phyloP scores from a whole-genome alignment of 208 protist species.

The Herpetomonas samuelpessoai region DNA sequence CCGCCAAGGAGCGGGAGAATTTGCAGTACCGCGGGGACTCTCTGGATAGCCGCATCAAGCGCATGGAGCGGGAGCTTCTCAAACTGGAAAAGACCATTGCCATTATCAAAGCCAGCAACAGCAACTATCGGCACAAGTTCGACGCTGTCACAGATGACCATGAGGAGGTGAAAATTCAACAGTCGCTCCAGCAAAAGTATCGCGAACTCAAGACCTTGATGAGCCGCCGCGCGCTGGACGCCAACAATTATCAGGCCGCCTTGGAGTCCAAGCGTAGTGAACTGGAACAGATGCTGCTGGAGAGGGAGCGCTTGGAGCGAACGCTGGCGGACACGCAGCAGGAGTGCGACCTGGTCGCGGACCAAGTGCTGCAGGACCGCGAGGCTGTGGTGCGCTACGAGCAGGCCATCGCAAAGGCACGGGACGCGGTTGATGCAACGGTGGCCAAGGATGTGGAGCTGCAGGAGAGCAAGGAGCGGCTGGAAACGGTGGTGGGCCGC shows the following conservation, averaged over 20 bases:
- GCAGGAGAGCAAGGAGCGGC: slow-evolving; percentile 36
- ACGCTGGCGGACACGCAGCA: slow-evolving; percentile 39
- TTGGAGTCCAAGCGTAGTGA: slow-evolving; percentile 42
- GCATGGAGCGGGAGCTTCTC: slow-evolving; percentile 68
- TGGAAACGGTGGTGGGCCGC: slow-evolving; percentile 26
- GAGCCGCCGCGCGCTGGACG: slow-evolving; percentile 56
- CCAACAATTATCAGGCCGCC: slow-evolving; percentile 60
- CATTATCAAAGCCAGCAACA: slow-evolving; percentile 75
- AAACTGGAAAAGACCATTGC: slow-evolving; percentile 85
- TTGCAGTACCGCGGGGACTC: slow-evolving; percentile 83
- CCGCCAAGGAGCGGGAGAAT: slow-evolving; percentile 83
- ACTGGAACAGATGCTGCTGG: slow-evolving; percentile 30
- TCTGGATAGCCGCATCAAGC: slow-evolving; percentile 71
- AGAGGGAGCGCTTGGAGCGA: slow-evolving; percentile 25
- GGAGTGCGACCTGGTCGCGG: slow-evolving; percentile 29
- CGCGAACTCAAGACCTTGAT: slow-evolving; percentile 61
- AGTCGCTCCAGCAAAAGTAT: slow-evolving; percentile 59
- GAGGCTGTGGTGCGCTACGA: slow-evolving; percentile 67
- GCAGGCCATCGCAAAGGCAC: slow-evolving; percentile 54
- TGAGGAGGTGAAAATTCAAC: slow-evolving; percentile 45
- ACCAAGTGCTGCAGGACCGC: slow-evolving; percentile 33
- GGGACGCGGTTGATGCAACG: slow-evolving; percentile 21
- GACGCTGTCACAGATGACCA: slow-evolving; percentile 51
- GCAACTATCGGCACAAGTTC: slow-evolving; percentile 75
- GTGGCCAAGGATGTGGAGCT: slow-evolving; percentile 54